A percentile compares a stretch with the other conserved stretches of the same genome.
These are phyloP conservation scores for Cantharellus anzutake DNA, from an alignment of 768 basidiomycete species.

Conservation along the genomic window DNA sequence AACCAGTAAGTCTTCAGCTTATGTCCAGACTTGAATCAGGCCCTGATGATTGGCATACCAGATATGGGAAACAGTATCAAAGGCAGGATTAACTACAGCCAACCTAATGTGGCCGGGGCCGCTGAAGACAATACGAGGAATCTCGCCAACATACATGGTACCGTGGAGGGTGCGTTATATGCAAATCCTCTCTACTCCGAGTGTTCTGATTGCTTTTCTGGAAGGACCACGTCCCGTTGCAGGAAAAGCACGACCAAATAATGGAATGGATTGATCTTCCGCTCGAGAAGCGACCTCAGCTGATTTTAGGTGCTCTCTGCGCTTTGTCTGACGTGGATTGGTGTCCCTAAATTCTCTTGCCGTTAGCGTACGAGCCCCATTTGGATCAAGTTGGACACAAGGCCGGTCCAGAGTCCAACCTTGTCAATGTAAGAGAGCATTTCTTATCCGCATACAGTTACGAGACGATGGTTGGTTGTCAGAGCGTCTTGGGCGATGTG, in stretches of 20 bases:
- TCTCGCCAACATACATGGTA: conserved; percentile 51
- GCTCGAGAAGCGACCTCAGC: conserved; percentile 46
- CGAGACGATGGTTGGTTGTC: background rate
- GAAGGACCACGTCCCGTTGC: conserved; percentile 40
- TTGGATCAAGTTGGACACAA: conserved; percentile 71
- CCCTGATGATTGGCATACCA: conserved; percentile 14
- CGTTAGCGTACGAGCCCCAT: conserved; percentile 60
- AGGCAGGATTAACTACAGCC: conserved; percentile 53
- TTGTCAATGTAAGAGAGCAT: conserved; percentile 40
- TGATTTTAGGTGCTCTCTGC: conserved; percentile 42
- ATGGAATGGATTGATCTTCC: conserved; percentile 70
- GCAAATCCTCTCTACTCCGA: background rate
- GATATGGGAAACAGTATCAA: conserved; percentile 84
- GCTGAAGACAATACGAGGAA: conserved; percentile 43
- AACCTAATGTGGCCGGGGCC: conserved; percentile 96
- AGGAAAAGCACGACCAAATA: conserved; percentile 58
- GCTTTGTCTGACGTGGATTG: background rate
- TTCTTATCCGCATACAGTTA: background rate
- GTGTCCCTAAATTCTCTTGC: background rate
- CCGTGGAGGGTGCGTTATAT: conserved; percentile 38
- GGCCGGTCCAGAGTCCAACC: conserved; percentile 44
- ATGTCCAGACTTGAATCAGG: background rate
- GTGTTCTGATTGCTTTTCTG: background rate
- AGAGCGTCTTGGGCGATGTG: conserved; percentile 47
- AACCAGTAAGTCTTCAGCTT: conserved; percentile 38